phyloP scores from a whole-genome alignment of 768 basidiomycete genomes.

The Mrakia blollopis region DNA sequence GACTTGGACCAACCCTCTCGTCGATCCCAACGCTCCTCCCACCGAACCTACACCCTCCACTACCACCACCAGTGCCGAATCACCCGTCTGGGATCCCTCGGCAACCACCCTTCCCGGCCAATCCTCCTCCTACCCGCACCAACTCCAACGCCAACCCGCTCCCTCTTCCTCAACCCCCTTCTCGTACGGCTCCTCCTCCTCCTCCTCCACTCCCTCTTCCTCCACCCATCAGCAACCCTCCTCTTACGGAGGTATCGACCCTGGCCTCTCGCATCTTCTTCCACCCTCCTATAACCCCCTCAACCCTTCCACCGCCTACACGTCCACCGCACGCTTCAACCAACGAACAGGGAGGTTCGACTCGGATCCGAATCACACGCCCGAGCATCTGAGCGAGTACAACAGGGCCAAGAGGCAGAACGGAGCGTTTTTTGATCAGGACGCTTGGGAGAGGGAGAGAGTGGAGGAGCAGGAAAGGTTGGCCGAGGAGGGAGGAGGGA shows the following conservation, averaged over 20 bases:
- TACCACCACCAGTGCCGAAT: background rate
- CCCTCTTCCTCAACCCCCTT: constrained; percentile 1
- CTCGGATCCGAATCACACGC: background rate
- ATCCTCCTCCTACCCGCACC: background rate
- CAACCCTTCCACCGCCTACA: background rate
- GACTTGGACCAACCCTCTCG: constrained; percentile 32
- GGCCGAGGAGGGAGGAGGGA: constrained; percentile 17
- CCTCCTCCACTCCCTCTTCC: background rate
- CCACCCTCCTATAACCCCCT: constrained; percentile 24
- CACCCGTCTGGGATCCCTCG: constrained; percentile 29
- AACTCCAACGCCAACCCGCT: background rate
- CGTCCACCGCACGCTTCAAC: constrained; percentile 22
- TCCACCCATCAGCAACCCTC: background rate
- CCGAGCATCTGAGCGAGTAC: constrained; percentile 28
- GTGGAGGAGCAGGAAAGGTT: constrained; percentile 20
- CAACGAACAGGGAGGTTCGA: constrained; percentile 26
- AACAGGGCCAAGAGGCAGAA: constrained; percentile 19
- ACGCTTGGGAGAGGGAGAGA: constrained; percentile 26
- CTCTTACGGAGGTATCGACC: constrained; percentile 18
- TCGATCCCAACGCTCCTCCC: background rate
- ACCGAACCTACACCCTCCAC: background rate
- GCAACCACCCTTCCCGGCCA: constrained; percentile 27
- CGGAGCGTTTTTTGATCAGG: constrained; percentile 25
- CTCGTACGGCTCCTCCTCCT: background rate
- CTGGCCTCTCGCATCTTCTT: constrained; percentile 19